A percentile compares a stretch with the other conserved stretches of the same genome.
Conservation (phyloP, 257 asterid genomes). For the Salvia rosmarinus region DNA sequence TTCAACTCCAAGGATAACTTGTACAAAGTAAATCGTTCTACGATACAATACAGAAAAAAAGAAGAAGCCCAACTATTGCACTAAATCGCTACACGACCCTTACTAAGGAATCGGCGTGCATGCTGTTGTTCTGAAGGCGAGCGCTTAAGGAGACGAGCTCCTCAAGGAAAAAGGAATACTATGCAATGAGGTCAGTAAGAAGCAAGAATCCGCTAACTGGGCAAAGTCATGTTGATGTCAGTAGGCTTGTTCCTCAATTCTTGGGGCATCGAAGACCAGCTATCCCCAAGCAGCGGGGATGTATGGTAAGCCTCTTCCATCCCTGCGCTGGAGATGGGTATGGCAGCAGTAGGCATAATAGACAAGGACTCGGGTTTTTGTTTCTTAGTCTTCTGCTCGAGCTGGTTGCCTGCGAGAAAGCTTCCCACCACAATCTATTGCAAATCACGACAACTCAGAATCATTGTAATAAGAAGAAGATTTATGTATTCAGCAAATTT, state of each 20-base stretch:
- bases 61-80: conserved; percentile 31
- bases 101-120: conserved; percentile 19
- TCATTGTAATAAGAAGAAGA: too few species aligned
- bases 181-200: conserved; percentile 40
- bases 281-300: conserved; percentile 66
- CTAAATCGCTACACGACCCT: conserved; percentile 43
- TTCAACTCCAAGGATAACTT: conserved; percentile 25
- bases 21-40: conserved; percentile 41
- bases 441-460: background rate
- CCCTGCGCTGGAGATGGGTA: conserved; percentile 60
- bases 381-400: conserved; percentile 71
- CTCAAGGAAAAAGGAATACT: background rate
- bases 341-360: conserved; percentile 44
- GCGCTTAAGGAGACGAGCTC: conserved; percentile 30
- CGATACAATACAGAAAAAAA: conserved; percentile 15
- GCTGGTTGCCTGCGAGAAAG: conserved; percentile 76
- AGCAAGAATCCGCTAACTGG: conserved; percentile 37
- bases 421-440: conserved; percentile 86
- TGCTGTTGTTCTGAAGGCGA: conserved; percentile 31
- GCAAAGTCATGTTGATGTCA: conserved; percentile 63
- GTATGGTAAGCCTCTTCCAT: conserved; percentile 53
- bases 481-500: background rate
- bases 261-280: conserved; percentile 66
- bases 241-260: conserved; percentile 59
- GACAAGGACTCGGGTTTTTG: conserved; percentile 51